Conservation (phyloP, 2,329 filamentous ascomycete genomes). For the Pseudogymnoascus sp. region DNA sequence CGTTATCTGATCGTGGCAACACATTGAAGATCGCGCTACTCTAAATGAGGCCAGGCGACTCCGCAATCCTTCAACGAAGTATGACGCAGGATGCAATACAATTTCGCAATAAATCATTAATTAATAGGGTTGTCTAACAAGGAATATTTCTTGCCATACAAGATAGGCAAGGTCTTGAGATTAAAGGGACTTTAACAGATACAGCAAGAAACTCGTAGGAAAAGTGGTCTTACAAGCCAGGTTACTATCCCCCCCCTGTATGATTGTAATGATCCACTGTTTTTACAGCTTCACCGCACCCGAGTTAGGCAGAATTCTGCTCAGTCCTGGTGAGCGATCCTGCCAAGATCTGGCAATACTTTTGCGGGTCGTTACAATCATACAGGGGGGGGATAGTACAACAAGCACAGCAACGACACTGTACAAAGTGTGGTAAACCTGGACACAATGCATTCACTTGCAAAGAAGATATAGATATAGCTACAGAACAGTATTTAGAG, state of each 20-base stretch:
- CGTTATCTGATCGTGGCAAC: conserved; percentile 8
- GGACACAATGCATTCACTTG: neutral
- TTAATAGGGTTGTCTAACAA: neutral
- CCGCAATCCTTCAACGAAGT: neutral
- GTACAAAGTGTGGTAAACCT: neutral
- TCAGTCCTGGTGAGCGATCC: no score
- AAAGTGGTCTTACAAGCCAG: neutral
- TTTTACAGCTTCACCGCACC: no score
- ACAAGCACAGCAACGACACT: neutral
- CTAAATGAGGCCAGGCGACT: neutral
- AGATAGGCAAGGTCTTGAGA: neutral
- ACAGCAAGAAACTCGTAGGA: neutral
- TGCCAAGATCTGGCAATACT: no score
- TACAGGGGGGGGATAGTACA: no score
- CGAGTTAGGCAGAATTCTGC: no score
- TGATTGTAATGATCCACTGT: no score
- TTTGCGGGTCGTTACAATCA: no score
- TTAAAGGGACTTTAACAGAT: neutral
- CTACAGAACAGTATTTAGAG: neutral
- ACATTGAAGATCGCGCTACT: conserved; percentile 17
- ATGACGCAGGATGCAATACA: neutral
- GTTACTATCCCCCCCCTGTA: neutral
- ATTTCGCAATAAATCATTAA: neutral
- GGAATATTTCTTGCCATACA: neutral
- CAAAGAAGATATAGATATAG: neutral